Conservation (phyloP, 805 yeast genomes). For the Ogataea allantospora region DNA sequence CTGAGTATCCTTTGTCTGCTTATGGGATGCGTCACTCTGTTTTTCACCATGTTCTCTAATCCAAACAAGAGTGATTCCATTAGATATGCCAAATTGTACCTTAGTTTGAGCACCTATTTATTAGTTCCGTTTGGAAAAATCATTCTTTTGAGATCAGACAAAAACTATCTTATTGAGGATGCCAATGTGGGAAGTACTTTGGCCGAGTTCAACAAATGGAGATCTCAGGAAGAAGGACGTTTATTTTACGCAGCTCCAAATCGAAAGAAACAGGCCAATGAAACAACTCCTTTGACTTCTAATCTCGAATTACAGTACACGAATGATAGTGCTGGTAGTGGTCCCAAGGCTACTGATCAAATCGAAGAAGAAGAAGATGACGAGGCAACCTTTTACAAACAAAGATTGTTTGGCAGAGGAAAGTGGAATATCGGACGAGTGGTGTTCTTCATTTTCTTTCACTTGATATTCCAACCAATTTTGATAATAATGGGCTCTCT, state of each 20-base stretch:
- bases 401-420: constrained; percentile 84
- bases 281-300: constrained; percentile 20
- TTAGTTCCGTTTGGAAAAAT: constrained; percentile 88
- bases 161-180: constrained; percentile 81
- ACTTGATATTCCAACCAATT: constrained; percentile 68
- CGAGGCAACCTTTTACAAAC: constrained; percentile 28
- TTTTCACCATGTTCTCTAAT: constrained; percentile 42
- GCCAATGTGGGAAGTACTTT: constrained; percentile 83
- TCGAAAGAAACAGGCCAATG: constrained; percentile 15
- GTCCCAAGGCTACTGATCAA: constrained; percentile 4
- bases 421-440: constrained; percentile 85
- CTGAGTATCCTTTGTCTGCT: constrained; percentile 52
- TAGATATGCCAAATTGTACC: constrained; percentile 60
- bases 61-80: constrained; percentile 47
- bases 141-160: constrained; percentile 73
- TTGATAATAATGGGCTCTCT: constrained; percentile 50
- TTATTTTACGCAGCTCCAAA: constrained; percentile 74
- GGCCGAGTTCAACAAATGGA: constrained; percentile 87
- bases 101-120: constrained; percentile 67
- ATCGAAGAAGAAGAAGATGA: constrained; percentile 29
- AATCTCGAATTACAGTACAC: constrained; percentile 3
- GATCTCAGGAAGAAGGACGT: constrained; percentile 71
- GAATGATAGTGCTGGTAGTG: neutral
- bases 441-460: constrained; percentile 68
- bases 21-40: constrained; percentile 47